Evolutionary conservation across 2,329 filamentous ascomycete genomes (phyloP).

Genomic region (Sclerotinia sclerotiorum): DNA sequence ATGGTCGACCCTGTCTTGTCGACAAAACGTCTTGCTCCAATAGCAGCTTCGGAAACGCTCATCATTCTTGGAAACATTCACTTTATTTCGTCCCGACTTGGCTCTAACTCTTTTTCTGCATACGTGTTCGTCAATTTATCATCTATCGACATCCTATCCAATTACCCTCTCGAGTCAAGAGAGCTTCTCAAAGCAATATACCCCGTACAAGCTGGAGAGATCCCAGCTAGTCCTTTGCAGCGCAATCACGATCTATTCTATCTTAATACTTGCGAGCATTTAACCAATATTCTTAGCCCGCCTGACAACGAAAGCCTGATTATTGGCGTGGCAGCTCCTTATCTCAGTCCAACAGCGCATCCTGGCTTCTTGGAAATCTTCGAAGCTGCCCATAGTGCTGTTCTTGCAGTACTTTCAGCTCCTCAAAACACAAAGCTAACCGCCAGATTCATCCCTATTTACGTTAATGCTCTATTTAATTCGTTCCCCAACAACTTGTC

Average conservation of each 20-base stretch:
- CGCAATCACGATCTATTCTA: conserved; percentile 70
- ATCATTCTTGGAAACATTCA: conserved; percentile 64
- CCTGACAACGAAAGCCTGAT: conserved; percentile 59
- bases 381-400: conserved; percentile 69
- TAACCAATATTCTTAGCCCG: conserved; percentile 58
- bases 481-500: conserved; percentile 67
- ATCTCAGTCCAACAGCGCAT: conserved; percentile 51
- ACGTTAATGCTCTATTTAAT: conserved; percentile 65
- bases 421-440: conserved; percentile 62
- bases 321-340: conserved; percentile 61
- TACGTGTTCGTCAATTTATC: conserved; percentile 69
- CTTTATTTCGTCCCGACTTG: conserved; percentile 67
- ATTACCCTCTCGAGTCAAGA: conserved; percentile 58
- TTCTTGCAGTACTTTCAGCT: conserved; percentile 66
- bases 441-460: conserved; percentile 63
- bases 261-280: conserved; percentile 69
- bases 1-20: conserved; percentile 57
- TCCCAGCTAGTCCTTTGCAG: conserved; percentile 64
- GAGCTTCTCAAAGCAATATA: conserved; percentile 51
- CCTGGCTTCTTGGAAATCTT: conserved; percentile 61
- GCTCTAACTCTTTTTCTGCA: conserved; percentile 64
- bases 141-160: conserved; percentile 66
- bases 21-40: conserved; percentile 49
- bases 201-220: conserved; percentile 47
- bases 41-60: conserved; percentile 60